Evolutionary conservation across 164 flowering plant species (phyloP), one percentile per base, ranked within the genome.

Genomic region (Nymphaea colorata): DNA sequence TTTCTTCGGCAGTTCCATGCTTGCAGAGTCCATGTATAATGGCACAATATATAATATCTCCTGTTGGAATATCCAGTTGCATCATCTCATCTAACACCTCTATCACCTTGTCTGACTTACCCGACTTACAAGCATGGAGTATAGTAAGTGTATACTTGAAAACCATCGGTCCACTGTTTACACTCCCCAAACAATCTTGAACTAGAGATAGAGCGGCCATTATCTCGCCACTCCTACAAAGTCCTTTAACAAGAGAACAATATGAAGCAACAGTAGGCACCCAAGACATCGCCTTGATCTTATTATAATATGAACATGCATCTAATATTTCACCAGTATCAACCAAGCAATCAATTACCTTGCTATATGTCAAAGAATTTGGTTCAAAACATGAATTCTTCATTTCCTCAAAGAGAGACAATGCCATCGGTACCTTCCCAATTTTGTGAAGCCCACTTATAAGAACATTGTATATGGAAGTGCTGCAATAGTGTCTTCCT

Each of bases 131-230:
- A 4, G 66, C 87, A 81, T 94, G 90, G 66, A 87, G 65, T 72
- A 90, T 73, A 0, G 84, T 80, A 43, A 91, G 94, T 11, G 80
- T 66, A 68, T 94, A 94, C 74, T 90, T 94, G 69, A 94, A 94
- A 66, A 81, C 93, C 81, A 80, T 72, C 3, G 99, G 99, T 43
- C 93, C 95, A 76, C 76, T 82, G 0, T 75, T 44, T 44, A 85
- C 85, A 77, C 77, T 84, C 5, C 79, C 96, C 68, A 94, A 79
- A 76, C 99, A 91, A 59, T 92, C 96, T 18, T 95, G 94, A 65
- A 95, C 86, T 59, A 92, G 81, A 78, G 81, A 71, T 69, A 88
- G 78, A 45, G 85, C 94, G 47, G 83, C 85, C 73, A 86, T 88
- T 60, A 95, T 79, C 80, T 90, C 94, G 66, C 88, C 87, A n/a